These are phyloP conservation scores for Paraphaeosphaeria minitans DNA, from an alignment of 2,329 filamentous ascomycete genomes.

Conservation along the genomic window DNA sequence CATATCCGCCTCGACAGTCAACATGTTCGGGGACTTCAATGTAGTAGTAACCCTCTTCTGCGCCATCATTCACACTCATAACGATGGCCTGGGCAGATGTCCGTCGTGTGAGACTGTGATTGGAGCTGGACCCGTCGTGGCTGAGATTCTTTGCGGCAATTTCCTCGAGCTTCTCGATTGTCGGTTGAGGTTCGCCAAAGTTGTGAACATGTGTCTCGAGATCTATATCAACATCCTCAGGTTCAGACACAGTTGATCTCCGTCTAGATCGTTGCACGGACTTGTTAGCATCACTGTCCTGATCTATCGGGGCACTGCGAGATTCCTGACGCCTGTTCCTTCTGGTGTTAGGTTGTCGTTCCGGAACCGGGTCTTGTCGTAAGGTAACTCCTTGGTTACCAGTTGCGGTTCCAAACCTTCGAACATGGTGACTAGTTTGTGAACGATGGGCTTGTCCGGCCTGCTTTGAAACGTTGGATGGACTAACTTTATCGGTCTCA, in stretches of 20 bases:
- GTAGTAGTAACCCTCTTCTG: conserved; percentile 21
- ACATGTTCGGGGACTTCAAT: conserved; percentile 31
- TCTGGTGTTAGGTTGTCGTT: background rate
- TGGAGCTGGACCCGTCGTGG: conserved; percentile 31
- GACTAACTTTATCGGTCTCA: conserved; percentile 24
- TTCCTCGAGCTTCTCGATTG: conserved; percentile 13
- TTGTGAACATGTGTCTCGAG: conserved; percentile 11
- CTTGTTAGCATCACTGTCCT: conserved; percentile 12
- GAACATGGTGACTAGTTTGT: conserved; percentile 28
- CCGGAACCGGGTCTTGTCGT: background rate
- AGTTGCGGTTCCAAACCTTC: conserved; percentile 19
- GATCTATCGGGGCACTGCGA: conserved; percentile 18
- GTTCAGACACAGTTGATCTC: conserved; percentile 12
- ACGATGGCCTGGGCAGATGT: conserved; percentile 12
- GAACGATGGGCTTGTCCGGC: conserved; percentile 16
- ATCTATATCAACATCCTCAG: conserved; percentile 8
- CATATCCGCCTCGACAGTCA: conserved; percentile 37
- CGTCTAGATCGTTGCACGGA: conserved; percentile 9
- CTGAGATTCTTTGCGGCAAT: conserved; percentile 24
- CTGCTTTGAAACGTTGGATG: conserved; percentile 1
- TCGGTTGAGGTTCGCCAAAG: conserved; percentile 16
- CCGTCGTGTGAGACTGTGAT: conserved; percentile 18
- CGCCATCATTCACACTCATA: conserved; percentile 16
- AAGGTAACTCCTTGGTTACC: background rate
- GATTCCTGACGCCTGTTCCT: conserved; percentile 16